These are phyloP conservation scores for Tagetes erecta DNA, from an alignment of 129 eudicot genomes.

Conservation along the genomic window DNA sequence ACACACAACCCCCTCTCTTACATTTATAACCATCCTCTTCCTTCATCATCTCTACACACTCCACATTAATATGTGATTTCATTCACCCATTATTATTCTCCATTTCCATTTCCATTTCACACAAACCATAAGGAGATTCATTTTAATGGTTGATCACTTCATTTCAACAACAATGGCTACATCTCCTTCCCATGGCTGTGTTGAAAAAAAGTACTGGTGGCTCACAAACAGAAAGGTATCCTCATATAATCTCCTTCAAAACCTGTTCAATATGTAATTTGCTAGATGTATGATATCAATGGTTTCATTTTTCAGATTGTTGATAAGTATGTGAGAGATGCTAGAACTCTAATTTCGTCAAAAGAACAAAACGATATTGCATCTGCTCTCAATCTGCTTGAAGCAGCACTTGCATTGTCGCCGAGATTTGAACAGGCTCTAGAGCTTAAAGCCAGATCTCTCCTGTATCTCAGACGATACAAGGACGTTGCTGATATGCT, in stretches of 20 bases:
- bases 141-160: slow-evolving; percentile 14
- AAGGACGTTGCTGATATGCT: slow-evolving; percentile 93
- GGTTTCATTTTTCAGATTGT: slow-evolving; percentile 49
- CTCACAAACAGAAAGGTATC: slow-evolving; percentile 75
- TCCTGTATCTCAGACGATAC: slow-evolving; percentile 65
- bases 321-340: slow-evolving; percentile 79
- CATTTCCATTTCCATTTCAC: not conserved
- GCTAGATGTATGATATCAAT: not conserved
- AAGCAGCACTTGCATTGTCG: slow-evolving; percentile 65
- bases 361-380: slow-evolving; percentile 57
- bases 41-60: not conserved
- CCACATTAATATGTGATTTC: not conserved
- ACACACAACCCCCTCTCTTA: slow-evolving; percentile 17
- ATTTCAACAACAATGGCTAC: slow-evolving; percentile 40
- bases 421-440: slow-evolving; percentile 71
- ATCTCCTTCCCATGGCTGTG: slow-evolving; percentile 55
- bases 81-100: not conserved
- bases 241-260: slow-evolving; percentile 23
- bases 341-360: slow-evolving; percentile 57
- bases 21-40: slow-evolving; percentile 4
- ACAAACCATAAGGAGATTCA: slow-evolving; percentile 10
- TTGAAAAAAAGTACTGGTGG: slow-evolving; percentile 93
- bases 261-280: not conserved
- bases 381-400: slow-evolving; percentile 69
- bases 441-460: slow-evolving; percentile 79